Evolutionary conservation across 208 protist genomes (phyloP), one percentile per base, ranked within the genome.

Genomic region (Porcisia deanei): DNA sequence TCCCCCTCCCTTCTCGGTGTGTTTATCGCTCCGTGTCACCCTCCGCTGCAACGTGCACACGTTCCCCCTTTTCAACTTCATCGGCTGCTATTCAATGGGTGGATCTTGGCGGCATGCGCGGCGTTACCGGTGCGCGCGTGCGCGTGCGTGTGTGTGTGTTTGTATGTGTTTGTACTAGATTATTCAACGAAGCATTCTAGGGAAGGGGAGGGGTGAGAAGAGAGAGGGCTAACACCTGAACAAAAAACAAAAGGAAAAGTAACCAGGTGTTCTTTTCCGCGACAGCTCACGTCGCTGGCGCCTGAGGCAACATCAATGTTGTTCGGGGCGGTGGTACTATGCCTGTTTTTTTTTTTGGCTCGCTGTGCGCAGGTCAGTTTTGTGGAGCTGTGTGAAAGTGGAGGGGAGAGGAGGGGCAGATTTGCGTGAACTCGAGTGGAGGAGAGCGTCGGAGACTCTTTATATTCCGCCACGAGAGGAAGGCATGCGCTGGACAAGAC

Each of bases 141-240:
- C 22, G 3, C 7, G 41, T 20, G 8, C 41, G 47, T 67, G 41
- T 34, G 22, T 67, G 41, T 67, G 10, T 52, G 10, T 52, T 14
- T 52, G 5, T 52, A 52, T 52, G 5, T 52, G 10, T 52, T 52
- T 52, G 63, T 67, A 67, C 63, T 67, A 67, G 63, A 67, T 67
- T 43, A 12, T 43, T 52, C 63, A 18, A 49, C 8, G 22, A 30
- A 67, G 63, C 34, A 67, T 67, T 47, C 30, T 30, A 30, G 30
- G 30, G 30, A 30, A 30, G 20, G 47, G 41, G 41, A 52, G 39
- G 47, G 47, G 47, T 14, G 10, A 52, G 10, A 12, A 12, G 47
- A 12, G 47, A 52, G 47, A 12, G 47, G 47, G 47, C 10, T 43
- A 67, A 67, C 63, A 67, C 41, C 22, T 14, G 47, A 25, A 16